A percentile compares a stretch with the other conserved stretches of the same genome.
phyloP scores from a whole-genome alignment of 75 land plant species.

The Picea sitchensis region DNA sequence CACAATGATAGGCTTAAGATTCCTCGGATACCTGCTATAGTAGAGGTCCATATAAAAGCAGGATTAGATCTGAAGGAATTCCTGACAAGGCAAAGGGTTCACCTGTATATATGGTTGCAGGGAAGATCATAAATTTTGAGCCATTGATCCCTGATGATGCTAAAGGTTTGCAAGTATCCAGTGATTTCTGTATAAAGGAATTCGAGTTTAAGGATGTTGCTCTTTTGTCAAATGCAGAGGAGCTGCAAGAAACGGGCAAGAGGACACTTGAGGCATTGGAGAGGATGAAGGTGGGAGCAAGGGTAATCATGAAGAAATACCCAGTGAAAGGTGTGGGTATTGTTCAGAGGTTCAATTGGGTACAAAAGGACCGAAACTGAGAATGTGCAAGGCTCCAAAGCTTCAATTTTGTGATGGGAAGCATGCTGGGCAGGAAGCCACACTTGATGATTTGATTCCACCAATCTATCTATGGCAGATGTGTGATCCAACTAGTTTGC shows the following conservation, averaged over 20 bases:
- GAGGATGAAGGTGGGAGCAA: neutral
- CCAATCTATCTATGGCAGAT: constrained; percentile 69
- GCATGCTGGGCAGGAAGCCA: constrained; percentile 65
- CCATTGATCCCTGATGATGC: neutral
- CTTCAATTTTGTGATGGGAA: constrained; percentile 43
- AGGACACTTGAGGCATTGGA: too few species aligned
- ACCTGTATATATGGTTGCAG: too few species aligned
- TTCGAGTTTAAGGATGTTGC: neutral
- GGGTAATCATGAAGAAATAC: constrained; percentile 52
- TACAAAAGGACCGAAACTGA: constrained; percentile 53
- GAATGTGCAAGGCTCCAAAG: constrained; percentile 41
- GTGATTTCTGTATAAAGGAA: constrained; percentile 9
- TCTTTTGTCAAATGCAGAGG: too few species aligned
- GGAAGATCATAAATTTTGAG: too few species aligned
- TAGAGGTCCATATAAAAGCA: constrained; percentile 87
- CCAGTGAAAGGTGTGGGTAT: constrained; percentile 54
- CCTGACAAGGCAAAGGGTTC: constrained; percentile 58
- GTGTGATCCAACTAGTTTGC: constrained; percentile 21
- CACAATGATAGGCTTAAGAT: constrained; percentile 65
- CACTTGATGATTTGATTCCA: constrained; percentile 48
- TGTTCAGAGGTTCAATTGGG: constrained; percentile 60
- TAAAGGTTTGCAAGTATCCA: neutral
- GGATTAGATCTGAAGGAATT: constrained; percentile 81
- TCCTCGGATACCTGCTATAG: constrained; percentile 68
- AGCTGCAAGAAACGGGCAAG: too few species aligned